Evolutionary conservation across 495 filamentous ascomycete genomes (phyloP), one percentile per base, ranked within the genome.

Genomic region (Penicillium chermesinum): DNA sequence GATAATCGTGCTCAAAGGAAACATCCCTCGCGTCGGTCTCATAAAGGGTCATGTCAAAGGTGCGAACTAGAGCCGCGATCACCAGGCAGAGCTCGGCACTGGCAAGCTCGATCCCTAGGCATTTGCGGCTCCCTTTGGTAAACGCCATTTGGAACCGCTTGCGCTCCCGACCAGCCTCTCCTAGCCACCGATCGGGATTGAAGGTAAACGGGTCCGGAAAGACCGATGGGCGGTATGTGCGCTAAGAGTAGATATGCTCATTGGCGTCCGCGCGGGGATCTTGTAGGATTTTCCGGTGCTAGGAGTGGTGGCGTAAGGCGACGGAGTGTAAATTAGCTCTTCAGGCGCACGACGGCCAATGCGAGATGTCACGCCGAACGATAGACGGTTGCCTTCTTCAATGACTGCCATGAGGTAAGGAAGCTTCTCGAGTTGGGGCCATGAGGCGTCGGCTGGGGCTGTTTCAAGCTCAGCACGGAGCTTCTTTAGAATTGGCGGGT

Each of bases 381-480:
- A 67, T 13, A 76, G 59, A 10, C 74, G 63, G 16, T 73, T 50
- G 1, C 62, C 64, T 49, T 77, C 73, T 38, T 70, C 57, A 9
- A 76, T 57, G 7, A 72, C 58, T 0, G 63, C 74, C 33, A 57
- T 62, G n/a, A 75, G 52, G 49, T 77, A 80, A 1, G 77, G 73
- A 0, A 75, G 68, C 45, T 73, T 53, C 44, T 74, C 73, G 0
- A 74, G 65, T 16, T 63, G 46, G 6, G 48, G 48, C 68, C 61
- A 67, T 0, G 48, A 25, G 8, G 44, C 34, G 8, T 48, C 36
- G 22, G 50, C 55, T 4, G 64, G 53, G n/a, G 58, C 42, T 8
- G 52, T 43, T 5, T 38, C 35, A 12, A 77, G 51, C 46, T 75
- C 71, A 7, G 54, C 37, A 15, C 61, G 64, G 1, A 76, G 49